Evolutionary conservation across 805 yeast genomes (phyloP).

Genomic region (Yamadazyma endophytica): DNA sequence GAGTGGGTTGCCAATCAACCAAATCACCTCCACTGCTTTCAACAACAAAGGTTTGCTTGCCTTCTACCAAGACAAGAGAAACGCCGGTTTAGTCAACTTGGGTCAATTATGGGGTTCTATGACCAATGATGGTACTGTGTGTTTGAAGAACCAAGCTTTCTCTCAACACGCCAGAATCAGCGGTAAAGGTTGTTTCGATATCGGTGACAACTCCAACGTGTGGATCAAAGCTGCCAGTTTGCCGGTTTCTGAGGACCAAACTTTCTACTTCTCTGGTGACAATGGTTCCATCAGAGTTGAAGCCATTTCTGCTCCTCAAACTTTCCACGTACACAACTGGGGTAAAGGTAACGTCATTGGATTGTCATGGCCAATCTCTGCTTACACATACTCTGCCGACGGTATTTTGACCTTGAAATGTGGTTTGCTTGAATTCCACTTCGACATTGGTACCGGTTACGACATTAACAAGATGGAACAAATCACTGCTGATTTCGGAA

Average conservation of each 20-base stretch:
- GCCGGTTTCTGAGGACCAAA: conserved; percentile 10
- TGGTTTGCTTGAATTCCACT: conserved; percentile 8
- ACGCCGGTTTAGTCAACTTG: conserved; percentile 12
- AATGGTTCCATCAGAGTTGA: conserved; percentile 12
- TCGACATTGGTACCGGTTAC: conserved; percentile 16
- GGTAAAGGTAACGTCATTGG: conserved; percentile 12
- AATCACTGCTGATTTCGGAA: conserved; percentile 12
- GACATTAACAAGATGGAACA: conserved; percentile 8
- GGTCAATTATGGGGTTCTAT: conserved; percentile 12
- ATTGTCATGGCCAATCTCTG: conserved; percentile 9
- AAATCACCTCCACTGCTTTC: conserved; percentile 8
- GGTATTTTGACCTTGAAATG: conserved; percentile 8
- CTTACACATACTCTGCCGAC: conserved; percentile 4
- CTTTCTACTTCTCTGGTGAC: conserved; percentile 11
- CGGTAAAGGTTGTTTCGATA: conserved; percentile 21
- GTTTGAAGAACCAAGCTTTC: conserved; percentile 17
- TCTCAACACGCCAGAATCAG: conserved; percentile 13
- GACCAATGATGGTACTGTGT: conserved; percentile 18
- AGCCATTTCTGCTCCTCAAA: conserved; percentile 14
- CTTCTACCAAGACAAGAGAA: conserved; percentile 16
- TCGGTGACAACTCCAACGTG: conserved; percentile 12
- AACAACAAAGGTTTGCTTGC: conserved; percentile 17
- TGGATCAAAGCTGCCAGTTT: conserved; percentile 10
- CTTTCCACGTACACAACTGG: conserved; percentile 18
- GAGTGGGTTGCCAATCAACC: conserved; percentile 11